These are phyloP conservation scores for Cryptococcus maquisensis DNA, from an alignment of 1,284 basidiomycete genomes.

Conservation along the genomic window DNA sequence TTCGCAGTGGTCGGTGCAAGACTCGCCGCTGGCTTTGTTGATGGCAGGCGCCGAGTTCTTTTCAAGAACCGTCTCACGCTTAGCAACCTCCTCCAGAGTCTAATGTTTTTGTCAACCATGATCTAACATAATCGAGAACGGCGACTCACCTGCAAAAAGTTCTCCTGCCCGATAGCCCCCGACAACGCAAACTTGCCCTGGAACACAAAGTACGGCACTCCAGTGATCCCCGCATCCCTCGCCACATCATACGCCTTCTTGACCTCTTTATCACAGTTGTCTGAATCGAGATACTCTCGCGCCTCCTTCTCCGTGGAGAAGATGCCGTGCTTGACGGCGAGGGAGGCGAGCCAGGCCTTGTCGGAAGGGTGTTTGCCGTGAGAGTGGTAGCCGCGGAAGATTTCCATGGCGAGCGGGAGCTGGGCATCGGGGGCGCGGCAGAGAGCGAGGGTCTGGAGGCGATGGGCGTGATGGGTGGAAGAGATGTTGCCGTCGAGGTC, in stretches of 20 bases:
- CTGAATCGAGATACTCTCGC: conserved; percentile 31
- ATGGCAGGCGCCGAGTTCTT: conserved; percentile 1
- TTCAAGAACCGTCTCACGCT: conserved; percentile 10
- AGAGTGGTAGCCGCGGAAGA: conserved; percentile 47
- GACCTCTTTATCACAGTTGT: conserved; percentile 39
- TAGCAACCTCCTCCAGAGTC: conserved; percentile 23
- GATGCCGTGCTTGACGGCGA: conserved; percentile 43
- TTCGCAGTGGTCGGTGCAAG: background rate
- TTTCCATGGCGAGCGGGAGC: conserved; percentile 32
- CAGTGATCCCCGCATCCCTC: conserved; percentile 45
- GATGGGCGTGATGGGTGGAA: conserved; percentile 47
- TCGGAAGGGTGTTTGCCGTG: conserved; percentile 43
- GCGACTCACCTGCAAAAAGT: conserved; percentile 49
- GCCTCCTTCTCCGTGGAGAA: conserved; percentile 36
- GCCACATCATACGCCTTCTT: conserved; percentile 37
- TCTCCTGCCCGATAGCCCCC: conserved; percentile 51
- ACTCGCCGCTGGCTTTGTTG: background rate
- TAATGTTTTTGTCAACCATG: background rate
- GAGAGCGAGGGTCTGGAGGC: conserved; percentile 38
- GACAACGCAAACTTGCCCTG: conserved; percentile 46
- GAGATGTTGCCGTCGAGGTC: conserved; percentile 39
- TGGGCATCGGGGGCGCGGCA: conserved; percentile 42
- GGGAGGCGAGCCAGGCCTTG: conserved; percentile 32
- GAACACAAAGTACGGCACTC: conserved; percentile 52
- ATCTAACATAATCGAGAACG: background rate